Percentiles rank a stretch among this genome's conserved stretches.
phyloP scores from a whole-genome alignment of 1,284 basidiomycete genomes.

The Peniophora sp. region DNA sequence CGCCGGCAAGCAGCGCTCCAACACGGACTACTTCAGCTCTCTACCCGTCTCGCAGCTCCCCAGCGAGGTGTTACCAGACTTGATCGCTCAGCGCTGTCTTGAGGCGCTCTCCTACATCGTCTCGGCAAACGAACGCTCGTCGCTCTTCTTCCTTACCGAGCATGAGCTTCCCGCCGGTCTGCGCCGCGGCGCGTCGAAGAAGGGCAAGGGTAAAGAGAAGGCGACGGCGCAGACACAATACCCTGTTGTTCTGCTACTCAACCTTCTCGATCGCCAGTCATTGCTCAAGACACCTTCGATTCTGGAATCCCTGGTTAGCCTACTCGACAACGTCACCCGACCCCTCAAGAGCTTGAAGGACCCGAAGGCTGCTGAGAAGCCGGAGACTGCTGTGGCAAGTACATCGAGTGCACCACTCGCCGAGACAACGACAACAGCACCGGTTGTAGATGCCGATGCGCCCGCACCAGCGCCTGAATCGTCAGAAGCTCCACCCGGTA shows the following conservation, averaged over 20 bases:
- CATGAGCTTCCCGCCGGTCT: constrained; percentile 80
- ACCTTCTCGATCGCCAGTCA: constrained; percentile 78
- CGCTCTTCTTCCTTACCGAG: constrained; percentile 90
- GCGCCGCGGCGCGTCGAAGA: constrained; percentile 61
- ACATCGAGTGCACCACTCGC: no score
- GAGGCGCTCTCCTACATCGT: constrained; percentile 87
- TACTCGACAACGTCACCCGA: constrained; percentile 82
- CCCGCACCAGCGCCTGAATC: neutral
- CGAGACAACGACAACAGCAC: no score
- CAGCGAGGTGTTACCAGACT: constrained; percentile 80
- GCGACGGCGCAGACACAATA: constrained; percentile 75
- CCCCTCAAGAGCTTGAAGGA: constrained; percentile 64
- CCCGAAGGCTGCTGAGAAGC: constrained; percentile 3
- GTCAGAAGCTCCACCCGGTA: constrained; percentile 2
- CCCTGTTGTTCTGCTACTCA: constrained; percentile 82
- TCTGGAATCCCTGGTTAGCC: constrained; percentile 83
- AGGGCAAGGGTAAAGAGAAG: constrained; percentile 92
- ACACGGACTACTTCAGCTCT: constrained; percentile 43
- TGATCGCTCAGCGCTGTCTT: constrained; percentile 88
- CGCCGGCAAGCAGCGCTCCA: constrained; percentile 59
- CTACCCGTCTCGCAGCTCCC: constrained; percentile 58
- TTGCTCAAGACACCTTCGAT: constrained; percentile 82
- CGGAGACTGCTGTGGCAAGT: no score
- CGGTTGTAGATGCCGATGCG: no score
- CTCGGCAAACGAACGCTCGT: constrained; percentile 72